Base-by-base conservation (phyloP, 148 eudicot species). In the Chenopodium quinoa region DNA sequence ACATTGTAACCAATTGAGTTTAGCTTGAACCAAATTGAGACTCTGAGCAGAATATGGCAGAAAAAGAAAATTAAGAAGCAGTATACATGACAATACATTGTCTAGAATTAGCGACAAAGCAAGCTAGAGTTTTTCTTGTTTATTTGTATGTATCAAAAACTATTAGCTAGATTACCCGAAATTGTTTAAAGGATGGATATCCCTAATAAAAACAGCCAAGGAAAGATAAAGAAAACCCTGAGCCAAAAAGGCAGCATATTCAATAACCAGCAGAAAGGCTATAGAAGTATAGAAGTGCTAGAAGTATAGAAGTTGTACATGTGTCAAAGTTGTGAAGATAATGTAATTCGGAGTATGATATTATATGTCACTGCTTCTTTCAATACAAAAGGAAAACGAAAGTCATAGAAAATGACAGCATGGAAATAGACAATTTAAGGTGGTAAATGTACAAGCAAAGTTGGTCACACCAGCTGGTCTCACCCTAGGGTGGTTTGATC, bases 1-100 rank as follows among this genome's bases (percentile, higher is more conserved):
- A 88, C 98, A 94, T 94, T 81, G 75, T 46, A 32, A 58, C 63
- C 72, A 71, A 75, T 32, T 65, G 73, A 48, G 23, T 52, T 23
- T 16, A 78, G 75, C 75, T 40, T 58, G 67, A 25, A 20, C 37
- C 75, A 46, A 65, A 76, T 23, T 37, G n/a, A 66, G 69, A 46
- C 44, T 50, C 70, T 81, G 50, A 23, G 73, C 79, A 75, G 64
- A 40, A 75, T 66, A 71, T 50, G 44, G 40, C 4, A 68, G 47
- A 66, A 75, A 69, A 54, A 54, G 71, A 22, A 25, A 25, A 44
- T 25, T 58, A 80, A 63, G 29, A 62, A 31, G 74, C 23, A 66
- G 48, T n/a, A 29, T 67, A 48, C 52, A 56, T 40, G 44, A 72
- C 65, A 58, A 40, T 2, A 22, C 31, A 56, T 52, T 31, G 81